Conservation (phyloP, 192 early-diverging fungal genomes). For the Backusella macrospora region DNA sequence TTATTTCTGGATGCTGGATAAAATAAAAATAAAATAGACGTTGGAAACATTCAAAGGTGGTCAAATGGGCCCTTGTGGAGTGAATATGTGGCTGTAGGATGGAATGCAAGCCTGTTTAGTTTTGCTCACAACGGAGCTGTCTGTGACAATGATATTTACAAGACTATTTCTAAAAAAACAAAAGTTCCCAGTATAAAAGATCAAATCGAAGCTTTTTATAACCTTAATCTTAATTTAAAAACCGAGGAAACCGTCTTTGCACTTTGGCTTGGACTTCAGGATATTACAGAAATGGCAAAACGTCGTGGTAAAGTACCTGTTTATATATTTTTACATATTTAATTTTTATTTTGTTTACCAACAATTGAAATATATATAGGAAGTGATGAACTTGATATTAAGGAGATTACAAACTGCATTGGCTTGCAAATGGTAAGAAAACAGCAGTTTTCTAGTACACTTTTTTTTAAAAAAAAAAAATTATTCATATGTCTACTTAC, state of each 20-base stretch:
- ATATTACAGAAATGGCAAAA: constrained; percentile 24
- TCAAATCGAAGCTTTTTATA: constrained; percentile 36
- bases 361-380: constrained; percentile 1
- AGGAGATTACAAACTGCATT: constrained; percentile 17
- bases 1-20: background rate
- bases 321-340: background rate
- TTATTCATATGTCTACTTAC: background rate
- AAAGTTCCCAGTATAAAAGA: constrained; percentile 27
- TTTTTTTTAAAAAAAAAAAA: background rate
- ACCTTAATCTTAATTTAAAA: constrained; percentile 21
- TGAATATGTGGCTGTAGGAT: constrained; percentile 36
- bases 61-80: constrained; percentile 41
- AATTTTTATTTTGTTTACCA: background rate
- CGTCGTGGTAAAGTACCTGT: constrained; percentile 10
- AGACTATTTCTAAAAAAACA: constrained; percentile 9
- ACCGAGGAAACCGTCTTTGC: constrained; percentile 39
- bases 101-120: constrained; percentile 33
- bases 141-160: constrained; percentile 35
- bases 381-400: constrained; percentile 16
- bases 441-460: background rate
- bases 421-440: constrained; percentile 26
- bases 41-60: constrained; percentile 26
- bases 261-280: constrained; percentile 39
- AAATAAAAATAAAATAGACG: constrained; percentile 19
- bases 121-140: constrained; percentile 42